Conservation (phyloP, 495 filamentous ascomycete genomes). For the Friedmanniomyces simplex region DNA sequence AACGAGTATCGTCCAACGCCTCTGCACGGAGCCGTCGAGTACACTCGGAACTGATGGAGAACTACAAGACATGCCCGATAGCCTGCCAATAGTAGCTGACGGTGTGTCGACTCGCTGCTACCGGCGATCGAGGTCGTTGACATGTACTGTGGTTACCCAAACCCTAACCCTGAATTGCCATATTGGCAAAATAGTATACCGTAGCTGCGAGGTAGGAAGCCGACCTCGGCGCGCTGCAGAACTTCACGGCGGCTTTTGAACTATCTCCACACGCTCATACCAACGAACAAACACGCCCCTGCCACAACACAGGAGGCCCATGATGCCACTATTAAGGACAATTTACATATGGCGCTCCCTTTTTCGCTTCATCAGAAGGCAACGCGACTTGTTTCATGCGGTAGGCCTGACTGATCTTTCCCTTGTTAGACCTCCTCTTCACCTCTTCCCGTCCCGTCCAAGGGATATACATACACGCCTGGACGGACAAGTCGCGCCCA, state of each 20-base stretch:
- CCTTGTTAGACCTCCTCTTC: too few relatives aligned
- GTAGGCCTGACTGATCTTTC: too few relatives aligned
- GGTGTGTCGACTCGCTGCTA: not conserved
- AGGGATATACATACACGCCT: too few relatives aligned
- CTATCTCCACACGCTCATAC: not conserved
- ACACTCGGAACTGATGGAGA: too few relatives aligned
- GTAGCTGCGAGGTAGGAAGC: not conserved
- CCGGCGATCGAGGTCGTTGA: not conserved
- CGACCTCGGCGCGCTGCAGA: not conserved
- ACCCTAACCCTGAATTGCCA: not conserved
- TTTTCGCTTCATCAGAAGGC: too few relatives aligned
- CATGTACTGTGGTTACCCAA: not conserved
- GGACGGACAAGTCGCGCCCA: too few relatives aligned
- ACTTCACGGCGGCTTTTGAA: not conserved
- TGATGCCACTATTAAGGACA: not conserved
- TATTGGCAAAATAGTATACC: not conserved
- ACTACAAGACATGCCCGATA: too few relatives aligned
- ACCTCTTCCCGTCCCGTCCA: too few relatives aligned
- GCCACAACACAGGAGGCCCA: not conserved
- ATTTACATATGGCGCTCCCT: too few relatives aligned
- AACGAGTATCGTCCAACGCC: too few relatives aligned
- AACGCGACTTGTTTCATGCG: too few relatives aligned
- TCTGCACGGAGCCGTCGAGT: too few relatives aligned
- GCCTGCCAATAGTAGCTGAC: not conserved
- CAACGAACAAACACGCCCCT: not conserved